These are phyloP conservation scores for Lactarius hengduanensis DNA, from an alignment of 768 basidiomycete genomes.

Conservation along the genomic window DNA sequence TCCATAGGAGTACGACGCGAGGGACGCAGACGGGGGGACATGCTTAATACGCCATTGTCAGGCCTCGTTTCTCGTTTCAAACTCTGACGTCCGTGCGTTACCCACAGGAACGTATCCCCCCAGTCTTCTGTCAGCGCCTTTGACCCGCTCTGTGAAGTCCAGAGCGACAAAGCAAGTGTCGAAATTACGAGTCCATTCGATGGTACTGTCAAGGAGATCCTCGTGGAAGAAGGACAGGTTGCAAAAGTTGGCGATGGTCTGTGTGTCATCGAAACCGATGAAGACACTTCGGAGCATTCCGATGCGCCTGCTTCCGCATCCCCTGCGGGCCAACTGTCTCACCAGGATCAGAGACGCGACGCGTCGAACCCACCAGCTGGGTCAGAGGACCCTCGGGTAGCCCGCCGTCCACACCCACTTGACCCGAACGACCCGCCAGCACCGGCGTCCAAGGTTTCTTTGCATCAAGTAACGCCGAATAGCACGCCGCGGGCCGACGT, in stretches of 20 bases:
- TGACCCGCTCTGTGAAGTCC: constrained; percentile 77
- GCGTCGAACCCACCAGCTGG: background rate
- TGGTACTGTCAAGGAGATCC: constrained; percentile 66
- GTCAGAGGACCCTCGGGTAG: constrained; percentile 11
- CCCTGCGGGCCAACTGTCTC: background rate
- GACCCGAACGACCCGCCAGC: constrained; percentile 51
- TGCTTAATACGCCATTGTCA: background rate
- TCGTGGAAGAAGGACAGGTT: constrained; percentile 78
- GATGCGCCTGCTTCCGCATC: constrained; percentile 24
- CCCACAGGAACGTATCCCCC: constrained; percentile 63
- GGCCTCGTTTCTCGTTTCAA: background rate
- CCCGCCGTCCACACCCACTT: constrained; percentile 53
- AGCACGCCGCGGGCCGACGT: constrained; percentile 37
- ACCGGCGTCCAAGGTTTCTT: background rate
- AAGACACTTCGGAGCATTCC: constrained; percentile 41
- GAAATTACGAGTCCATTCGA: constrained; percentile 89
- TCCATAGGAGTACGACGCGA: background rate
- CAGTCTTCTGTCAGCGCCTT: constrained; percentile 55
- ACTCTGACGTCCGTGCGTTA: background rate
- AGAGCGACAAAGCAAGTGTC: constrained; percentile 88
- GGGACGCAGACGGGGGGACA: background rate
- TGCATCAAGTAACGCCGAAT: constrained; percentile 7
- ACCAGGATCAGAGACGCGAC: constrained; percentile 7
- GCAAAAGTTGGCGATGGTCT: constrained; percentile 80
- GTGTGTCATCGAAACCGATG: constrained; percentile 79